These are phyloP conservation scores for Ophiobolus disseminans DNA, from an alignment of 2,329 filamentous ascomycete genomes.

Conservation along the genomic window DNA sequence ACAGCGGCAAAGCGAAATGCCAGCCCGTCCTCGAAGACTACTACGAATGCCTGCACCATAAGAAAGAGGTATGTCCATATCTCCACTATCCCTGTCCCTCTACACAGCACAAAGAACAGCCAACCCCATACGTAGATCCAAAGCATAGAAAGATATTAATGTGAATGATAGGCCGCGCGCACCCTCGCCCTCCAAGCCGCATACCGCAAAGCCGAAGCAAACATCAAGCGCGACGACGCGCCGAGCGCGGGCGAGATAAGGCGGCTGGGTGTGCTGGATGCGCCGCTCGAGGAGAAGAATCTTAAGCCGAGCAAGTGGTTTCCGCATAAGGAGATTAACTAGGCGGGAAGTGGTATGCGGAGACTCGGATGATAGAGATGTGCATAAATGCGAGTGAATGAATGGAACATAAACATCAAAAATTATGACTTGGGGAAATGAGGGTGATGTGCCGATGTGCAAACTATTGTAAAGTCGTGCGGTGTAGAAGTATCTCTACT, in stretches of 20 bases:
- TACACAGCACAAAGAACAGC: too few relatives aligned
- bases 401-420: too few relatives aligned
- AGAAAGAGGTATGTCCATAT: conserved; percentile 81
- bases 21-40: conserved; percentile 88
- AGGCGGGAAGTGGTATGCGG: conserved; percentile 9
- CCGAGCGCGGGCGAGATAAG: conserved; percentile 87
- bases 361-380: neutral
- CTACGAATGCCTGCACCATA: conserved; percentile 98
- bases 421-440: too few relatives aligned
- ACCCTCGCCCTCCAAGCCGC: conserved; percentile 80
- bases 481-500: too few relatives aligned
- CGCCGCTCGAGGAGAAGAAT: conserved; percentile 76
- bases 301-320: conserved; percentile 54
- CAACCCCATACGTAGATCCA: too few relatives aligned
- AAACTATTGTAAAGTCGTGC: too few relatives aligned
- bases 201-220: conserved; percentile 78
- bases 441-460: too few relatives aligned
- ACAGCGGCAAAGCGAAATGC: conserved; percentile 87
- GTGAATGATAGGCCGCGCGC: conserved; percentile 75
- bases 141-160: too few relatives aligned
- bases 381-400: neutral
- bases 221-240: conserved; percentile 78
- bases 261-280: conserved; percentile 79
- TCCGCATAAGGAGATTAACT: conserved; percentile 52
- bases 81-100: neutral